phyloP scores from a whole-genome alignment of 176 grass and related monocot species.

The Triticum dicoccoides region DNA sequence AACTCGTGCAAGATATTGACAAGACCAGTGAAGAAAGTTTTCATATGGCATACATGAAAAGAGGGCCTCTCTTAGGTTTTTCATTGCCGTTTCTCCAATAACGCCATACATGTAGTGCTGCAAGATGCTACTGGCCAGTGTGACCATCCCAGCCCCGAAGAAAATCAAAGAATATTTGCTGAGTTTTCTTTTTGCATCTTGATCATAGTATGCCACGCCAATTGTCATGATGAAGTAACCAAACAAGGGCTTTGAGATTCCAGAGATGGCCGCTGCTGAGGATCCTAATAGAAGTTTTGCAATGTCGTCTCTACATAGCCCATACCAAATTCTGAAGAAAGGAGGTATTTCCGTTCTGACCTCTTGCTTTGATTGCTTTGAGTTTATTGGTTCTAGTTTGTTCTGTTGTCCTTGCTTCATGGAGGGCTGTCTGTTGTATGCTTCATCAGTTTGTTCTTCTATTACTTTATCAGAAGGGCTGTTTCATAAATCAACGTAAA shows the following conservation, averaged over 20 bases:
- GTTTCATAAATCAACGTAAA: constrained; percentile 31
- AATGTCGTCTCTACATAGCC: constrained; percentile 47
- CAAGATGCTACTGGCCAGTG: constrained; percentile 31
- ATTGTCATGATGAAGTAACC: constrained; percentile 62
- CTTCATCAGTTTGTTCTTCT: background rate
- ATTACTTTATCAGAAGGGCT: constrained; percentile 32
- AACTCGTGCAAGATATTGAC: constrained; percentile 2
- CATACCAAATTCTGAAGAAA: constrained; percentile 58
- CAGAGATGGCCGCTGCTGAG: constrained; percentile 47
- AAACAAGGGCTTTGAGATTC: constrained; percentile 57
- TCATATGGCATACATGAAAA: constrained; percentile 41
- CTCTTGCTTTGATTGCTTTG: constrained; percentile 2
- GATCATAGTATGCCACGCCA: constrained; percentile 50
- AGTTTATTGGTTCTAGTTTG: background rate
- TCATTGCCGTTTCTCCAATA: constrained; percentile 46
- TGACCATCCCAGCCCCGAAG: constrained; percentile 35
- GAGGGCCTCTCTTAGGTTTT: constrained; percentile 43
- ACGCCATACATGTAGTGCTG: constrained; percentile 51
- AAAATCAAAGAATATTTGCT: constrained; percentile 44
- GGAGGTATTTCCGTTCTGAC: constrained; percentile 18
- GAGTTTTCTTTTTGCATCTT: constrained; percentile 35
- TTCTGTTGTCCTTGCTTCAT: background rate
- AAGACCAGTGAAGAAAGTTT: background rate
- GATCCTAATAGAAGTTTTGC: constrained; percentile 39
- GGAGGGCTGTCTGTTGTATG: constrained; percentile 5